Conservation (phyloP, 2,329 filamentous ascomycete species). For the Curvularia spicifera region DNA sequence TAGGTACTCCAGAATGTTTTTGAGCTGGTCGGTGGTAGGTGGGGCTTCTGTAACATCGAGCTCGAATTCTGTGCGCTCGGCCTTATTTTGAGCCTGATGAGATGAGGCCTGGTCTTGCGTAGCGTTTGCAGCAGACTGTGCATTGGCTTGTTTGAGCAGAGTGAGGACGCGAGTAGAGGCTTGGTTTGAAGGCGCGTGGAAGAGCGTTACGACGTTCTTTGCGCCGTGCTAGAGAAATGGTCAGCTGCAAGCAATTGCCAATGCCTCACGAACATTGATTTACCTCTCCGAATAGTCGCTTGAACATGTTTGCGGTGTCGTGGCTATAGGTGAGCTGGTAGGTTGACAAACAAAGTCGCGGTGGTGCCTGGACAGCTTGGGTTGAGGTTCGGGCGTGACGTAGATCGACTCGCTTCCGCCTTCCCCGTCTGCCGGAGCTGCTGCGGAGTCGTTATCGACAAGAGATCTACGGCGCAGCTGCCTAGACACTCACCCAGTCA, state of each 20-base stretch:
- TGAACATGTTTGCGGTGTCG: slow-evolving; percentile 49
- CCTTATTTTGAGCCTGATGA: slow-evolving; percentile 65
- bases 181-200: slow-evolving; percentile 80
- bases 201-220: slow-evolving; percentile 89
- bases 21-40: slow-evolving; percentile 82
- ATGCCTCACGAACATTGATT: neutral
- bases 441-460: slow-evolving; percentile 3
- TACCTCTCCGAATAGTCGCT: slow-evolving; percentile 57
- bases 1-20: slow-evolving; percentile 83
- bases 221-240: slow-evolving; percentile 49
- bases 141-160: slow-evolving; percentile 80
- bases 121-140: slow-evolving; percentile 69
- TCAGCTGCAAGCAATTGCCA: slow-evolving; percentile 27
- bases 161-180: slow-evolving; percentile 75
- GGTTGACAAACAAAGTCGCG: slow-evolving; percentile 20
- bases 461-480: slow-evolving; percentile 5
- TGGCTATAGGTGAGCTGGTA: slow-evolving; percentile 9
- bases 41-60: slow-evolving; percentile 80
- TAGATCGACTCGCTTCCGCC: slow-evolving; percentile 28
- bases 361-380: slow-evolving; percentile 26
- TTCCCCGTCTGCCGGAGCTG: slow-evolving; percentile 12
- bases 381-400: slow-evolving; percentile 38
- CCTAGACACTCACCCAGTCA: neutral
- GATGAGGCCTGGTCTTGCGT: slow-evolving; percentile 77
- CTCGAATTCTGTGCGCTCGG: slow-evolving; percentile 75